phyloP scores from a whole-genome alignment of 148 eudicot species.

The Rhododendron simsii region DNA sequence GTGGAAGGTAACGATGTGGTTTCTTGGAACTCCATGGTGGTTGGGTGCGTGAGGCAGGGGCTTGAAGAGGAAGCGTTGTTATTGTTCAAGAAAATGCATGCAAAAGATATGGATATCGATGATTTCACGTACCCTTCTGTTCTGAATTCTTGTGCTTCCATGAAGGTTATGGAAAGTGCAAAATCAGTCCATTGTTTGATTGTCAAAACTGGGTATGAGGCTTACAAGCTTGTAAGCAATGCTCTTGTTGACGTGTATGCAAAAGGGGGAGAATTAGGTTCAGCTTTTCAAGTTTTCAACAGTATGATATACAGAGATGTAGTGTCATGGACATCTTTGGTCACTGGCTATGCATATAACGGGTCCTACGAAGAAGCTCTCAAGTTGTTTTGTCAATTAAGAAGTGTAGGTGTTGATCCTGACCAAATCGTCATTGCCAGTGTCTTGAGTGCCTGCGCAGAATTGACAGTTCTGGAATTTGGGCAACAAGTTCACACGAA shows the following conservation, averaged over 20 bases:
- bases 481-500: slow-evolving; percentile 73
- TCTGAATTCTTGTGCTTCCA: slow-evolving; percentile 49
- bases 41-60: slow-evolving; percentile 60
- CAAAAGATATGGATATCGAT: slow-evolving; percentile 47
- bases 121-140: slow-evolving; percentile 69
- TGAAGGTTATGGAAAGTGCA: slow-evolving; percentile 32
- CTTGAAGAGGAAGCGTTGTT: slow-evolving; percentile 49
- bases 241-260: slow-evolving; percentile 81
- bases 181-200: slow-evolving; percentile 52
- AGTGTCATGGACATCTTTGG: slow-evolving; percentile 72
- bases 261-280: slow-evolving; percentile 41
- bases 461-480: slow-evolving; percentile 49
- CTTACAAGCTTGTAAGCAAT: slow-evolving; percentile 51
- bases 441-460: slow-evolving; percentile 60
- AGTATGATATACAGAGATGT: slow-evolving; percentile 46
- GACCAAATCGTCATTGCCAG: slow-evolving; percentile 49
- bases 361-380: slow-evolving; percentile 54
- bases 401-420: slow-evolving; percentile 41
- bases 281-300: slow-evolving; percentile 43
- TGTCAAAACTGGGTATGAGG: slow-evolving; percentile 59
- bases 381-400: slow-evolving; percentile 48
- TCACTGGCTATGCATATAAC: slow-evolving; percentile 53
- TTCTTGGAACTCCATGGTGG: slow-evolving; percentile 13
- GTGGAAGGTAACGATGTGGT: slow-evolving; percentile 39
- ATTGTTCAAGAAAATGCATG: slow-evolving; percentile 56